phyloP scores from a whole-genome alignment of 1,139 yeast genomes.

The Torulaspora globosa region DNA sequence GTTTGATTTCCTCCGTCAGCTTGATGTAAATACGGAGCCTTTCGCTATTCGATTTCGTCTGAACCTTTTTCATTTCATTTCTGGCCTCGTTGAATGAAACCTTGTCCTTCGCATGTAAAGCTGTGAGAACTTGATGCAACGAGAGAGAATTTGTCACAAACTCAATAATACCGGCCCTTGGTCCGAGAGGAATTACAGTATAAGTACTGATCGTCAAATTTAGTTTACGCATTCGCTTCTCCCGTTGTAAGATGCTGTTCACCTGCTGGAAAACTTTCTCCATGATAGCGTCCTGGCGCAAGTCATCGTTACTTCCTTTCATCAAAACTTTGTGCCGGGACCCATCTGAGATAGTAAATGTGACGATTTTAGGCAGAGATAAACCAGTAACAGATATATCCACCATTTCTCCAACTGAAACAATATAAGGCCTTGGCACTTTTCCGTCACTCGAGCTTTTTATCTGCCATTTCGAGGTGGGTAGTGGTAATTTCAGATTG shows the following conservation, averaged over 20 bases:
- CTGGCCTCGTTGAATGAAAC: slow-evolving; percentile 59
- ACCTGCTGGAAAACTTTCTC: slow-evolving; percentile 93
- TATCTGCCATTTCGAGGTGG: slow-evolving; percentile 52
- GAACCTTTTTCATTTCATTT: slow-evolving; percentile 56
- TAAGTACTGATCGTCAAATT: slow-evolving; percentile 71
- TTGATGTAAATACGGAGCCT: slow-evolving; percentile 50
- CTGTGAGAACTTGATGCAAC: slow-evolving; percentile 60
- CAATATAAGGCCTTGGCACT: slow-evolving; percentile 47
- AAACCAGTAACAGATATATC: slow-evolving; percentile 73
- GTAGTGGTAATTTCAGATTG: slow-evolving; percentile 54
- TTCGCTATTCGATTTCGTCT: slow-evolving; percentile 44
- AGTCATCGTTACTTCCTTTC: slow-evolving; percentile 86
- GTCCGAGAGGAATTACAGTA: slow-evolving; percentile 85
- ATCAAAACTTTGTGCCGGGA: slow-evolving; percentile 52
- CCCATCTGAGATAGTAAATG: slow-evolving; percentile 56
- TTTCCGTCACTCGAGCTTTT: slow-evolving; percentile 40
- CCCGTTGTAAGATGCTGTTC: slow-evolving; percentile 57
- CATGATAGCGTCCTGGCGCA: slow-evolving; percentile 95
- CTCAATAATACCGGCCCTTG: slow-evolving; percentile 82
- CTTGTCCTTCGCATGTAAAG: slow-evolving; percentile 53
- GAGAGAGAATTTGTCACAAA: slow-evolving; percentile 79
- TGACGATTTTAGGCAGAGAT: slow-evolving; percentile 78
- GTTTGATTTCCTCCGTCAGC: slow-evolving; percentile 53
- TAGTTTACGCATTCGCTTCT: slow-evolving; percentile 55
- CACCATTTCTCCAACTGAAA: slow-evolving; percentile 44